phyloP scores from a whole-genome alignment of 208 protist genomes.

The Leishmania major region DNA sequence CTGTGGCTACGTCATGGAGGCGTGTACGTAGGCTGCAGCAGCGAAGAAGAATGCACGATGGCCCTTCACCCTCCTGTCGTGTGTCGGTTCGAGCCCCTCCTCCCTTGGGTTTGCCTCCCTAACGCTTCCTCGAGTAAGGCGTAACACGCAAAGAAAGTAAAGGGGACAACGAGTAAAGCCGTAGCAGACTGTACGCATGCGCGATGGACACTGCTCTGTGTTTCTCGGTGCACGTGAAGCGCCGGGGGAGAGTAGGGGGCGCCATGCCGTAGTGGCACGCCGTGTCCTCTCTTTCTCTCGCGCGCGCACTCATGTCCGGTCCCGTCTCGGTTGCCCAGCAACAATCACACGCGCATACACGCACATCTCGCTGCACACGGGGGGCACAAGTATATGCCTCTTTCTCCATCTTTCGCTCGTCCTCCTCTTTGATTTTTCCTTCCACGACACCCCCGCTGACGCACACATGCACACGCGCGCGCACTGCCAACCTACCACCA shows the following conservation, averaged over 20 bases:
- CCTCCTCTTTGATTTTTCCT: neutral
- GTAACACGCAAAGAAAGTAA: neutral
- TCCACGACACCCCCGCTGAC: neutral
- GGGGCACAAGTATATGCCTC: neutral
- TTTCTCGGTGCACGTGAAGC: neutral
- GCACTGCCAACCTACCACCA: neutral
- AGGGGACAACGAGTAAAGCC: neutral
- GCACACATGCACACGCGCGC: neutral
- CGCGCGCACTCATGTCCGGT: too few relatives aligned
- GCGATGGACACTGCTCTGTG: neutral
- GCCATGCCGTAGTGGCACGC: neutral
- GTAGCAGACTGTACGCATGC: neutral
- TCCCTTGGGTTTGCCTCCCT: neutral
- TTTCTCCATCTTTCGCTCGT: neutral
- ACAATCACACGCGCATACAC: conserved; percentile 1
- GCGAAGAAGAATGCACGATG: neutral
- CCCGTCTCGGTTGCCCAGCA: neutral
- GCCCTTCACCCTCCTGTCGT: neutral
- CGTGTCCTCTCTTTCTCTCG: neutral
- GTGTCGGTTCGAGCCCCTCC: neutral
- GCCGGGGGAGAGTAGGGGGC: neutral
- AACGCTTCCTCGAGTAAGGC: neutral
- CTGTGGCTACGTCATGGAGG: neutral
- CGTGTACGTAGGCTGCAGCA: neutral
- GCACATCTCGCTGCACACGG: neutral